Evolutionary conservation across 164 flowering plant species (phyloP).

Genomic region (Vitis labrusca): DNA sequence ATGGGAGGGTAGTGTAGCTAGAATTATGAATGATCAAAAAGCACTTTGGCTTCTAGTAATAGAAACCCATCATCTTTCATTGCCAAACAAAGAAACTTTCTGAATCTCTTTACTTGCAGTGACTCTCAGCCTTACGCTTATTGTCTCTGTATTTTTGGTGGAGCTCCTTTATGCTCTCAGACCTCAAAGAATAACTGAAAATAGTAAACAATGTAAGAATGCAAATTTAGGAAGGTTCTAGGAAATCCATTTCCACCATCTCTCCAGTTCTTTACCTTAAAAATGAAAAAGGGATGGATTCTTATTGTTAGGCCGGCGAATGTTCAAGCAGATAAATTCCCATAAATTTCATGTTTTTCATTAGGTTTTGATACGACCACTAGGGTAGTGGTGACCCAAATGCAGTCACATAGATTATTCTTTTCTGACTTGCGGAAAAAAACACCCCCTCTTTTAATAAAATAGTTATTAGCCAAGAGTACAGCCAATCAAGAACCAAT

Average conservation of each 20-base stretch:
- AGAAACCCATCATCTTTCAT: constrained; percentile 1
- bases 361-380: neutral
- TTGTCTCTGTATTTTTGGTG: constrained; percentile 1
- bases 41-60: constrained; percentile 9
- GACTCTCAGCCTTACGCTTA: constrained; percentile 6
- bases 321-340: neutral
- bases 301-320: neutral
- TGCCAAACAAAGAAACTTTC: constrained; percentile 8
- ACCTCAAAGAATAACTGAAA: neutral
- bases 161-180: constrained; percentile 20
- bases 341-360: neutral
- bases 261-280: constrained; percentile 3
- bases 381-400: constrained; percentile 1
- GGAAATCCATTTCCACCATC: neutral
- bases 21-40: neutral
- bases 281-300: constrained; percentile 6
- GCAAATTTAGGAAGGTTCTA: constrained; percentile 2
- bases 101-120: constrained; percentile 5
- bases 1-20: neutral
- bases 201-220: neutral
- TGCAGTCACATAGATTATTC: neutral
- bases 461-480: neutral
- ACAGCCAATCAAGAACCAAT: constrained; percentile 20
- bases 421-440: neutral
- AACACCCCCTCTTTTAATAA: neutral